Percentiles rank a stretch among this genome's conserved stretches.
Conservation (phyloP, 2,329 filamentous ascomycete species). For the Clonostachys solani region DNA sequence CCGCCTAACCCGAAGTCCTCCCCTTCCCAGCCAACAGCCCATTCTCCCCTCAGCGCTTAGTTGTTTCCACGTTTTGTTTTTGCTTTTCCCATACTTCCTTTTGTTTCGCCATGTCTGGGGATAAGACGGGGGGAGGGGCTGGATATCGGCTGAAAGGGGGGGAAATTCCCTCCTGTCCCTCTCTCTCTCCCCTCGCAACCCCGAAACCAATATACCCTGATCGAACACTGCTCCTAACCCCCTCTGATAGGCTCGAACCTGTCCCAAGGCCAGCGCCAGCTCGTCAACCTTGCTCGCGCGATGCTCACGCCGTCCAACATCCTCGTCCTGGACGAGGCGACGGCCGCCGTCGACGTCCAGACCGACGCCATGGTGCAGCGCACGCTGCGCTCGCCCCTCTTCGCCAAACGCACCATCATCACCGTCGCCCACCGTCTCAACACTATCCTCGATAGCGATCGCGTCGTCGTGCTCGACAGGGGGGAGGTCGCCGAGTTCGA, state of each 20-base stretch:
- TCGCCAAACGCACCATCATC: conserved; percentile 92
- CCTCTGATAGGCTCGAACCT: conserved; percentile 73
- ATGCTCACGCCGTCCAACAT: conserved; percentile 96
- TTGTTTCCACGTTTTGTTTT: too few species aligned
- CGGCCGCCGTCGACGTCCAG: conserved; percentile 68
- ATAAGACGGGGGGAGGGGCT: too few species aligned
- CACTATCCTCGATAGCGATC: conserved; percentile 85
- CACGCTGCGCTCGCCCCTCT: conserved; percentile 61
- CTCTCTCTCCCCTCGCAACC: too few species aligned
- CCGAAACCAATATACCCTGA: too few species aligned
- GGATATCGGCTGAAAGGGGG: too few species aligned
- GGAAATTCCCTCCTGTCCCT: too few species aligned
- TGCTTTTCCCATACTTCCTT: too few species aligned
- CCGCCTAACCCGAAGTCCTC: neutral
- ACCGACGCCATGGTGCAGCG: conserved; percentile 64
- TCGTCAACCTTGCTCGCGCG: conserved; percentile 89
- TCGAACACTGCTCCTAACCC: too few species aligned
- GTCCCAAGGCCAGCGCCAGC: conserved; percentile 89
- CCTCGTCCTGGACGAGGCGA: conserved; percentile 93
- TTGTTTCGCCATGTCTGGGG: too few species aligned
- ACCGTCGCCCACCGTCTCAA: conserved; percentile 98
- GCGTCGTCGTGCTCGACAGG: conserved; percentile 89
- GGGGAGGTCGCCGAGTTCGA: conserved; percentile 92
- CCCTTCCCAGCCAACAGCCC: neutral
- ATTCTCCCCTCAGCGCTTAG: too few species aligned